Conservation (phyloP, 2,329 filamentous ascomycete genomes). For the Sporothrix humicola region DNA sequence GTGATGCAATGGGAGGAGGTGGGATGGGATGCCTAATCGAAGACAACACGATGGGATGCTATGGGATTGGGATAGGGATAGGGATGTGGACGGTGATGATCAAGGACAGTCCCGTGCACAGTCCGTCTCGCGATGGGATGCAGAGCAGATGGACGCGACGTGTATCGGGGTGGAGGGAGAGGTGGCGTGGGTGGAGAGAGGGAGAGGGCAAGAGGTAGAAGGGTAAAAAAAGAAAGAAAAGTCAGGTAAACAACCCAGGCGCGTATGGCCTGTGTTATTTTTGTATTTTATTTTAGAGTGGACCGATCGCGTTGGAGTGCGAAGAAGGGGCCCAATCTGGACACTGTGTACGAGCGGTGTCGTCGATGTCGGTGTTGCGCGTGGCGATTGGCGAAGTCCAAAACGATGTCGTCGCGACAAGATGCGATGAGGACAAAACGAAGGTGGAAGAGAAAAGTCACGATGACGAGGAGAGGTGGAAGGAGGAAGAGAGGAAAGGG, state of each 20-base stretch:
- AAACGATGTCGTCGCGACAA: background rate
- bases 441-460: background rate
- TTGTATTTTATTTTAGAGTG: conserved; percentile 33
- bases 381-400: conserved; percentile 1
- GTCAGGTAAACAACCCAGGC: conserved; percentile 32
- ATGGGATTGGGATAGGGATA: background rate
- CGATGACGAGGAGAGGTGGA: background rate
- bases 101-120: conserved; percentile 16
- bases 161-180: conserved; percentile 26
- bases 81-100: background rate
- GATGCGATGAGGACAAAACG: background rate
- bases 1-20: conserved; percentile 10
- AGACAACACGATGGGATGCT: too few species aligned
- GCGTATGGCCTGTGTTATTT: conserved; percentile 33
- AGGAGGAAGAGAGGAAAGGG: background rate
- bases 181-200: conserved; percentile 20
- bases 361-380: conserved; percentile 10
- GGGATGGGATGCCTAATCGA: background rate
- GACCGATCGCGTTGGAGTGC: conserved; percentile 32
- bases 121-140: conserved; percentile 22
- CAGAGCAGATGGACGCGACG: conserved; percentile 12
- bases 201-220: conserved; percentile 4
- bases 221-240: conserved; percentile 18
- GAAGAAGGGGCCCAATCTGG: background rate
- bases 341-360: conserved; percentile 21